Evolutionary conservation across 2,329 filamentous ascomycete species (phyloP).

Genomic region (Fusarium floridanum): DNA sequence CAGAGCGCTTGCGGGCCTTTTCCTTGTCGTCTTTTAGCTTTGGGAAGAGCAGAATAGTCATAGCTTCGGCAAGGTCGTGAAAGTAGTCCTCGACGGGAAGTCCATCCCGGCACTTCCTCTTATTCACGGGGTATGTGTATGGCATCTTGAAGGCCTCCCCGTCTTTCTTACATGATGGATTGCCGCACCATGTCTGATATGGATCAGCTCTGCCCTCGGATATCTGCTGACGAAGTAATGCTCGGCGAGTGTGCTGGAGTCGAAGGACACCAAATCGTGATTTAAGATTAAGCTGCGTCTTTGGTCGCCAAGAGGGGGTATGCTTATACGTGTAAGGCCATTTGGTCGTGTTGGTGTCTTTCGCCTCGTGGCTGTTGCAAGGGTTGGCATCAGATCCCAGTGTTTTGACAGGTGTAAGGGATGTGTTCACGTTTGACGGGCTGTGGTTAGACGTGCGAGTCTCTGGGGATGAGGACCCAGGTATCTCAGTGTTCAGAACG

Average conservation of each 20-base stretch:
- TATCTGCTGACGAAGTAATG: slow-evolving; percentile 34
- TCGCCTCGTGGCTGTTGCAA: neutral
- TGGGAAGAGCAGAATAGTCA: slow-evolving; percentile 29
- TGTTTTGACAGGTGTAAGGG: neutral
- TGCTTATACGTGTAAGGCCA: neutral
- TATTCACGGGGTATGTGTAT: slow-evolving; percentile 10
- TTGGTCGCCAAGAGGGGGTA: no score
- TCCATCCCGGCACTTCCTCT: slow-evolving; percentile 5
- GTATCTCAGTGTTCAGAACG: neutral
- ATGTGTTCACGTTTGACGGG: neutral
- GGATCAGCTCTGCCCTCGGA: slow-evolving; percentile 36
- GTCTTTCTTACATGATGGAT: slow-evolving; percentile 29
- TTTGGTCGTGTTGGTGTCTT: neutral
- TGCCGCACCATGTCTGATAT: slow-evolving; percentile 31
- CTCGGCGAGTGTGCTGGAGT: slow-evolving; percentile 23
- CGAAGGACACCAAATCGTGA: slow-evolving; percentile 14
- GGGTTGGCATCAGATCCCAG: neutral
- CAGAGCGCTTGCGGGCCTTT: slow-evolving; percentile 25
- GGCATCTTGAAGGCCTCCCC: slow-evolving; percentile 23
- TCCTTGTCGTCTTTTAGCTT: slow-evolving; percentile 1
- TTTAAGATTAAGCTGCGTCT: neutral
- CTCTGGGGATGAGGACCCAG: neutral
- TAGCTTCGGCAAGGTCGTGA: slow-evolving; percentile 33
- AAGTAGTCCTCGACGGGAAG: slow-evolving; percentile 31
- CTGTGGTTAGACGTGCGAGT: neutral